phyloP scores from a whole-genome alignment of 2,329 filamentous ascomycete genomes.

The Pseudocercospora fijiensis region DNA sequence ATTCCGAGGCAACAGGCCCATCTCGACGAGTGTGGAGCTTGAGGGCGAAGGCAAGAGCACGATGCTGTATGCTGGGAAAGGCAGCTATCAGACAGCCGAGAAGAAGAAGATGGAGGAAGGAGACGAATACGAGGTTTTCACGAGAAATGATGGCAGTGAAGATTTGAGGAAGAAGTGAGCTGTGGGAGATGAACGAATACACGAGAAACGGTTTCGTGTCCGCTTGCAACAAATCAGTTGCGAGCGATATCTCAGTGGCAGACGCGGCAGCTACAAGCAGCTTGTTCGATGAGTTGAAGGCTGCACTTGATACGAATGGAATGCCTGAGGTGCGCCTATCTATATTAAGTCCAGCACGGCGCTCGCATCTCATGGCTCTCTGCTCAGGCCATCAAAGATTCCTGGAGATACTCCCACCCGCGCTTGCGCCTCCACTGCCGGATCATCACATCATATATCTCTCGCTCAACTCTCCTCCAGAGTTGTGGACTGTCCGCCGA shows the following conservation, averaged over 20 bases:
- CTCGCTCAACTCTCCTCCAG: conserved; percentile 6
- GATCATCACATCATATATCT: conserved; percentile 1
- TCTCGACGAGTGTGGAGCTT: conserved; percentile 64
- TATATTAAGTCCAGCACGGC: background rate
- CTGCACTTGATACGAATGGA: background rate
- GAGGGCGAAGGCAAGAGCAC: conserved; percentile 48
- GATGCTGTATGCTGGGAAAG: conserved; percentile 75
- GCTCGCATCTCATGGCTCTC: background rate
- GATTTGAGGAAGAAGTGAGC: conserved; percentile 34
- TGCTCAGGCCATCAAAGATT: background rate
- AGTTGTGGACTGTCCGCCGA: background rate
- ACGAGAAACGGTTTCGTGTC: background rate
- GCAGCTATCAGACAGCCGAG: conserved; percentile 31
- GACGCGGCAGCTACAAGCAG: background rate
- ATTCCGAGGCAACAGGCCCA: conserved; percentile 89
- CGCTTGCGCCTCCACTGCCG: background rate
- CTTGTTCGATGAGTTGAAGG: background rate
- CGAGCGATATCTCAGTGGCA: background rate
- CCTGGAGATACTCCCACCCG: background rate
- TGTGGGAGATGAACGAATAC: background rate
- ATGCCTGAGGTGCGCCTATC: background rate
- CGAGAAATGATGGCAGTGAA: conserved; percentile 34
- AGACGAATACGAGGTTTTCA: conserved; percentile 36
- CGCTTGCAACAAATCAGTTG: background rate
- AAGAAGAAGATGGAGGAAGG: conserved; percentile 35